These are phyloP conservation scores for Saitozyma podzolica DNA, from an alignment of 768 basidiomycete species.

Conservation along the genomic window DNA sequence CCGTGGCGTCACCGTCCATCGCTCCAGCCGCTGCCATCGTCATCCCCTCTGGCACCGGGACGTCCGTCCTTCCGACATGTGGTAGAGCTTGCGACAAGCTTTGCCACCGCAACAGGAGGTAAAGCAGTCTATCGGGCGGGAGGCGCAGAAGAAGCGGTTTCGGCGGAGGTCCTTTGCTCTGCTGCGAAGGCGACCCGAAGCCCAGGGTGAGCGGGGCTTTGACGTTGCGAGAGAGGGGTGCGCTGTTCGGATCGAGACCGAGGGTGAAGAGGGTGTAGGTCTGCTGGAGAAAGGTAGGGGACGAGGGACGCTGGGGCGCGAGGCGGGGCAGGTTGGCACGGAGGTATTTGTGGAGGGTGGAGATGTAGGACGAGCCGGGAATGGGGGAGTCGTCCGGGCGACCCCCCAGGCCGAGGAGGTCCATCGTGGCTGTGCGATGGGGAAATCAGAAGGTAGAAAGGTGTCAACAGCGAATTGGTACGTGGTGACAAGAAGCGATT, in stretches of 20 bases:
- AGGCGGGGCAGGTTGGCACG: conserved; percentile 39
- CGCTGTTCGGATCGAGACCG: conserved; percentile 47
- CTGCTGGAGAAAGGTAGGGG: conserved; percentile 37
- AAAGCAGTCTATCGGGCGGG: conserved; percentile 48
- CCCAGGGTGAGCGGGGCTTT: conserved; percentile 47
- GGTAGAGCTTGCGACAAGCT: conserved; percentile 33
- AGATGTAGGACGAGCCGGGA: conserved; percentile 38
- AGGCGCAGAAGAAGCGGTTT: conserved; percentile 47
- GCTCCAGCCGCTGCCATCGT: conserved; percentile 38
- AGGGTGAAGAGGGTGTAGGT: conserved; percentile 49
- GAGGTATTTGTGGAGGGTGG: conserved; percentile 46
- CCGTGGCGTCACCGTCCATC: conserved; percentile 19
- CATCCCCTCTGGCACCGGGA: conserved; percentile 44
- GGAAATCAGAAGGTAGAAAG: background rate
- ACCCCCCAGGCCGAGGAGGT: conserved; percentile 17
- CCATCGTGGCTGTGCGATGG: conserved; percentile 13
- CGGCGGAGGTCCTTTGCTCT: conserved; percentile 11
- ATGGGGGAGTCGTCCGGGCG: conserved; percentile 24
- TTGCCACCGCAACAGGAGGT: conserved; percentile 47
- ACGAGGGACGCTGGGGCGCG: conserved; percentile 22
- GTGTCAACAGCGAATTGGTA: background rate
- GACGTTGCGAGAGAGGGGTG: conserved; percentile 37
- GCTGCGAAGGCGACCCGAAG: conserved; percentile 31
- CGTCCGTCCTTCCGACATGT: conserved; percentile 48
- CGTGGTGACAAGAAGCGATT: background rate